Percentiles rank a stretch among this genome's conserved stretches.
phyloP scores from a whole-genome alignment of 768 basidiomycete genomes.

The Amanita rimosa region DNA sequence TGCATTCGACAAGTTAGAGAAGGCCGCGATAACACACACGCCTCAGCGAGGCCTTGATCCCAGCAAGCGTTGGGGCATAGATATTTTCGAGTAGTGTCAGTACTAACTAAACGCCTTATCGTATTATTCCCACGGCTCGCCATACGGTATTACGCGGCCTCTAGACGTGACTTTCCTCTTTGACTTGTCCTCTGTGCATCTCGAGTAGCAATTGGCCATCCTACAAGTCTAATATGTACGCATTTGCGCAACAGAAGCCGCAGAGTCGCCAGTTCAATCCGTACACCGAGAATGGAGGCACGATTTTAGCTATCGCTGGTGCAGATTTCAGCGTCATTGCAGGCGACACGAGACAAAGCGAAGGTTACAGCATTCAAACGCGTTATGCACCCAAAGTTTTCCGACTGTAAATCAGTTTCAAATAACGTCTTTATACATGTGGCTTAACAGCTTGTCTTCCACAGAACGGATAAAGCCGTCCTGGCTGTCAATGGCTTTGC shows the following conservation, averaged over 20 bases:
- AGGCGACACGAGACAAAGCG: conserved; percentile 92
- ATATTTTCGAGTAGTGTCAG: too few relatives aligned
- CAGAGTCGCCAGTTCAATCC: conserved; percentile 71
- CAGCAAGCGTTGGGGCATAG: conserved; percentile 49
- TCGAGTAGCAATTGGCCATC: conserved; percentile 3
- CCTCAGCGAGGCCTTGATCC: conserved; percentile 50
- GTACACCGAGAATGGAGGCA: conserved; percentile 90
- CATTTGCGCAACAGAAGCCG: conserved; percentile 22
- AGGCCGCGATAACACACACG: conserved; percentile 39
- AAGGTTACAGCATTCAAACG: conserved; percentile 97
- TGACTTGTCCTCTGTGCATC: conserved; percentile 5
- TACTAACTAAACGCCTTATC: too few relatives aligned
- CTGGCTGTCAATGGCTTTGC: conserved; percentile 96
- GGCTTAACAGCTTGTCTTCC: not conserved
- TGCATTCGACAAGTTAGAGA: conserved; percentile 34
- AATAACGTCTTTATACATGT: conserved; percentile 6
- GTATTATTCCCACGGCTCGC: conserved; percentile 31
- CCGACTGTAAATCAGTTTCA: conserved; percentile 52
- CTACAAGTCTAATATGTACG: conserved; percentile 28
- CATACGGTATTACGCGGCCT: conserved; percentile 36
- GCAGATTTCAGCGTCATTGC: conserved; percentile 91
- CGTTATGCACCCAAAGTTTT: conserved; percentile 96
- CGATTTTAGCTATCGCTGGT: conserved; percentile 93
- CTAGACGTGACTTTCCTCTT: too few relatives aligned
- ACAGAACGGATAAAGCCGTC: conserved; percentile 84